Base-by-base conservation (phyloP, 257 asterid genomes). In the Solanum chilense region DNA sequence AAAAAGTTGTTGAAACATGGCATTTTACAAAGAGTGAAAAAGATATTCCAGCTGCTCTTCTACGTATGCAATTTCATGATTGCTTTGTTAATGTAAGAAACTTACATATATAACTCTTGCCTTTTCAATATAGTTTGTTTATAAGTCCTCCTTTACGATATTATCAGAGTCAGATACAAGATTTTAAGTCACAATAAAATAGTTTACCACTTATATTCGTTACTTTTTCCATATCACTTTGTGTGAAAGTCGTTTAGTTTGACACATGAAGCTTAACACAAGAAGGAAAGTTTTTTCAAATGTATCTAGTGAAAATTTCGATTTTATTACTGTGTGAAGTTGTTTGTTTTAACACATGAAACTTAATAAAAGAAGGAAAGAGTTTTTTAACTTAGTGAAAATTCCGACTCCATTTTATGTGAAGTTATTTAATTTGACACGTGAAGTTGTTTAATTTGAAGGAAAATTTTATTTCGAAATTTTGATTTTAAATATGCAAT, bases 11-110 rank as follows among this genome's bases (percentile, higher is more conserved):
- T 0, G 11, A 4, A 37, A 66, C n/a, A 29, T 81, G 87, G 93
- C 86, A 18, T 83, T 1, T 0, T 80, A 10, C 1, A 10, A 91
- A 25, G 71, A 91, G 15, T 71, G 93, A 93, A 84, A 85, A 56
- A 12, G 87, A 89, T 87, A 88, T 92, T 66, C 70, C 90, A 0
- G 90, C 96, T 44, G 94, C 94, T 15, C 93, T 93, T 15, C 92
- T 93, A 6, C 93, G 96, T 83, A 82, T 93, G 95, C 96, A 93
- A n/a, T 92, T 93, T 42, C 96, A 93, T 20, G 95, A 93, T 27
- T 93, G 96, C 85, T 93, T 93, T 74, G 95, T 93, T 88, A 90
- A 86, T 11, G 95, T 93, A 85, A 89, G 94, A 88, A 16, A 21
- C 56, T 70, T 75, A 52, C 1, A 52, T 7, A 13, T 13, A 6